These are phyloP conservation scores for Entamoeba moshkovskii DNA, from an alignment of 208 protist genomes.

Conservation along the genomic window DNA sequence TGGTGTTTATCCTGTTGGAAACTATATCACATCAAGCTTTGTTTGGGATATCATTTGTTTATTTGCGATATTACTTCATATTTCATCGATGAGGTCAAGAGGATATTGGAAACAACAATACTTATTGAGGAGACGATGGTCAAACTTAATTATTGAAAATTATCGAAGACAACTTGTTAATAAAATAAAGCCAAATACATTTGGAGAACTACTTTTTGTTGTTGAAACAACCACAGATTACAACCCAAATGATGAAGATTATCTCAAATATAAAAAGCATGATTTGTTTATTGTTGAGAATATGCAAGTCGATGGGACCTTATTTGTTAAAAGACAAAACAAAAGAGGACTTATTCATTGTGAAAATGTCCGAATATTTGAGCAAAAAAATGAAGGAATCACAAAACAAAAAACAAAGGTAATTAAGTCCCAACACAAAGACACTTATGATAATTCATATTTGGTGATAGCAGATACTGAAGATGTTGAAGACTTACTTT, in stretches of 20 bases:
- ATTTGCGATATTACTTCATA: background rate
- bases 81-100: background rate
- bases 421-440: background rate
- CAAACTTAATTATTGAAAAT: background rate
- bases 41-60: background rate
- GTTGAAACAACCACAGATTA: background rate
- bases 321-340: background rate
- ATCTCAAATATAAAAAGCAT: background rate
- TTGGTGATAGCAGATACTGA: no score
- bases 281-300: background rate
- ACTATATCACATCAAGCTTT: background rate
- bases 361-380: background rate
- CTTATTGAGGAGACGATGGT: background rate
- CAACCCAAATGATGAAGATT: background rate
- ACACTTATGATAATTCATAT: background rate
- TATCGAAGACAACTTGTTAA: background rate
- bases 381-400: background rate
- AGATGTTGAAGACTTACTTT: background rate
- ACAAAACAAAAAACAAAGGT: background rate
- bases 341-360: background rate
- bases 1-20: background rate
- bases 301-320: background rate
- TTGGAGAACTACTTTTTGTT: background rate
- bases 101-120: slow-evolving; percentile 3
- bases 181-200: background rate